Percentiles rank a stretch among this genome's conserved stretches.
phyloP scores from a whole-genome alignment of 257 asterid genomes.

The Primulina tabacum region DNA sequence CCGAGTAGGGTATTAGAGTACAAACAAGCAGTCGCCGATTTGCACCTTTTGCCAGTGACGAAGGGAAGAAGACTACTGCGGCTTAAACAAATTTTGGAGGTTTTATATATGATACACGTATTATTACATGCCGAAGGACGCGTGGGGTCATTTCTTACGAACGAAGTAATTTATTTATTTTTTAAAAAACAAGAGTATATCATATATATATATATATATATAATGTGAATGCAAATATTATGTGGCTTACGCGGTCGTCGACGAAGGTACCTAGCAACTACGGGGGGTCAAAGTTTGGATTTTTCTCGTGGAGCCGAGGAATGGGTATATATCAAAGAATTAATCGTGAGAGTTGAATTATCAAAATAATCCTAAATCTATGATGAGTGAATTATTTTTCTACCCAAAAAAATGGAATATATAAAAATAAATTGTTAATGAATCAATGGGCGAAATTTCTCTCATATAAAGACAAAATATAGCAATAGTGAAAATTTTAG shows the following conservation, averaged over 20 bases:
- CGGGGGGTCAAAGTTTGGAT: background rate
- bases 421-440: too few relatives aligned
- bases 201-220: too few relatives aligned
- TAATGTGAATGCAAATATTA: too few relatives aligned
- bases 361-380: too few relatives aligned
- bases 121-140: constrained; percentile 11
- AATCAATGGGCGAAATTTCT: too few relatives aligned
- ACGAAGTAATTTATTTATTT: constrained; percentile 26
- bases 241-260: constrained; percentile 28
- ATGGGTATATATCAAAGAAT: too few relatives aligned
- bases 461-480: too few relatives aligned
- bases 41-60: constrained; percentile 61
- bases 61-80: constrained; percentile 1
- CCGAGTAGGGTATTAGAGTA: constrained; percentile 3
- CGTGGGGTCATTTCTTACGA: constrained; percentile 41
- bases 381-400: too few relatives aligned
- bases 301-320: background rate
- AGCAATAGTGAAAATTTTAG: too few relatives aligned
- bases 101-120: background rate
- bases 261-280: constrained; percentile 12
- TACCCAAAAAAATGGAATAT: too few relatives aligned
- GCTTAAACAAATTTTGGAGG: background rate
- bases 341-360: too few relatives aligned
- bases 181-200: too few relatives aligned
- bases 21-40: constrained; percentile 42